A percentile compares a stretch with the other conserved stretches of the same genome.
phyloP scores from a whole-genome alignment of 1,139 yeast genomes.

The Taphrina deformans region DNA sequence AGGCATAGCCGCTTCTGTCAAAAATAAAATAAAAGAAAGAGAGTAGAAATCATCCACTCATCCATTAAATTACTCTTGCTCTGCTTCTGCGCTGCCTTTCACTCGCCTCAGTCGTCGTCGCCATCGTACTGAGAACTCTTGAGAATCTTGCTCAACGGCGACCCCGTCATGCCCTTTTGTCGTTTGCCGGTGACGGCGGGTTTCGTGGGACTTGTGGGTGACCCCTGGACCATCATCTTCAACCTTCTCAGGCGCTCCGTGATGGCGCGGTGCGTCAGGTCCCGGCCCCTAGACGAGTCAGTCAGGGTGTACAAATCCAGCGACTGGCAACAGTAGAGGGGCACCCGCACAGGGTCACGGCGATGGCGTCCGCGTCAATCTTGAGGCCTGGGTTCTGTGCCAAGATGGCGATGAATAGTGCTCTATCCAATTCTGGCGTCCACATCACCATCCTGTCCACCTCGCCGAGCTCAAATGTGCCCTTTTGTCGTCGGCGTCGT shows the following conservation, averaged over 20 bases:
- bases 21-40: not conserved
- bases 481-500: not conserved
- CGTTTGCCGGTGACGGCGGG: not conserved
- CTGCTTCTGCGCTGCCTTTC: not conserved
- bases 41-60: too few species aligned
- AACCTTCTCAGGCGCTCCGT: not conserved
- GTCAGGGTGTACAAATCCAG: too few species aligned
- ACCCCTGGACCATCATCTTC: not conserved
- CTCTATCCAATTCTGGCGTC: not conserved
- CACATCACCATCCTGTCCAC: not conserved
- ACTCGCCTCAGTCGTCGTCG: not conserved
- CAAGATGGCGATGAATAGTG: not conserved
- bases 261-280: not conserved
- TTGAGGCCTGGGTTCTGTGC: not conserved
- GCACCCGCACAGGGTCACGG: not conserved
- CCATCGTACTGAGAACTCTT: not conserved
- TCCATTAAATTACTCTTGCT: not conserved
- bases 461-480: not conserved
- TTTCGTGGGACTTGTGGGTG: not conserved
- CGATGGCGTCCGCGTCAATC: conserved; percentile 3
- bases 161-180: conserved; percentile 1
- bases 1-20: not conserved
- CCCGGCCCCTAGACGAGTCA: not conserved
- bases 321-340: too few species aligned
- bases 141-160: not conserved